These are phyloP conservation scores for Penicillium paxilli DNA, from an alignment of 495 filamentous ascomycete species.

Conservation along the genomic window DNA sequence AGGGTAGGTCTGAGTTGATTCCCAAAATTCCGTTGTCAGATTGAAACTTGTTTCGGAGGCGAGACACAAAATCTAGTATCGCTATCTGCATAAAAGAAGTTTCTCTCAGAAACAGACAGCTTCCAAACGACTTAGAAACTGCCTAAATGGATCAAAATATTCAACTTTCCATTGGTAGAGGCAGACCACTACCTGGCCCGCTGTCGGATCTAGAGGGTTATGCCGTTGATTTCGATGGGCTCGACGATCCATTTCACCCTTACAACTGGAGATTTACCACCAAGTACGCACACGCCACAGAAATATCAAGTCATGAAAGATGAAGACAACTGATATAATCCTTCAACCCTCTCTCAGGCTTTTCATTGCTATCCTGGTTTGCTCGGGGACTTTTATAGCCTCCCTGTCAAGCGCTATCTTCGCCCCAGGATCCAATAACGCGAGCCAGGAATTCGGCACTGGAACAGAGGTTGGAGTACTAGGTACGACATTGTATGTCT, in stretches of 20 bases:
- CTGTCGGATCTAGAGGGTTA: constrained; percentile 43
- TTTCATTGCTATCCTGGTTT: constrained; percentile 37
- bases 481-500: constrained; percentile 54
- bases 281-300: constrained; percentile 21
- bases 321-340: neutral
- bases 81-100: too few relatives aligned
- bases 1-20: too few relatives aligned
- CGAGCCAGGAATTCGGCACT: constrained; percentile 48
- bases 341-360: constrained; percentile 10
- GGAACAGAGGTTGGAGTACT: constrained; percentile 49
- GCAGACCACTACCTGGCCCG: constrained; percentile 41
- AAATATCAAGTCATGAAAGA: too few relatives aligned
- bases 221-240: constrained; percentile 54
- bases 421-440: constrained; percentile 44
- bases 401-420: constrained; percentile 57
- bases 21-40: too few relatives aligned
- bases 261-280: constrained; percentile 49
- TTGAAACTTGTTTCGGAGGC: too few relatives aligned
- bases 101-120: too few relatives aligned
- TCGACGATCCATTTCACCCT: constrained; percentile 50
- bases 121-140: too few relatives aligned
- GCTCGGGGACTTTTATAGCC: constrained; percentile 49
- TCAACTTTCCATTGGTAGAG: constrained; percentile 29
- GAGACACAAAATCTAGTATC: too few relatives aligned
- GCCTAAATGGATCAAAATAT: constrained; percentile 17